Base-by-base conservation (phyloP, 352 stramenopile species). In the Globisporangium lucens region DNA sequence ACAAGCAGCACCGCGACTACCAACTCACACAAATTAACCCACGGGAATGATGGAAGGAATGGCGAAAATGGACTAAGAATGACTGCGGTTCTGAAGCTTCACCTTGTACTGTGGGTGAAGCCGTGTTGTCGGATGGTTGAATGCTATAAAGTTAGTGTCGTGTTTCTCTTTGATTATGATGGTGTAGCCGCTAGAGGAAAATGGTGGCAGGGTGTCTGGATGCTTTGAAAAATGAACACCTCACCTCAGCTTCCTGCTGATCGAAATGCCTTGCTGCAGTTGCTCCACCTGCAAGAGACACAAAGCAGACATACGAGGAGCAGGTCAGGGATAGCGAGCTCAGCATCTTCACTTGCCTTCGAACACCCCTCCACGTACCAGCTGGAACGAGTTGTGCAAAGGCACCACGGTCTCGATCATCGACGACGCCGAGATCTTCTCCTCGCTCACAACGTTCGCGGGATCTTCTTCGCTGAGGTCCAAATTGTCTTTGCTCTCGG, bases 361-460 rank as follows among this genome's bases (percentile, higher is more conserved):
- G 29, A n/a, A 22, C 2, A 22, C 12, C 17, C 9, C 35, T 29
- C 2, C 10, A 82, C 81, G 67, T 67, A 93, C 85, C 63, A 93
- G 67, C 72, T 89, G 71, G 49, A 82, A 70, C 30, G 85, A 90
- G 53, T 78, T 89, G 70, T 89, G 82, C 9, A 93, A 74, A 49
- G 85, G 82, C 20, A 93, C 67, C 30, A 93, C 82, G 4, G 85
- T 86, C 64, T 93, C 82, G 67, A 93, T 93, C 43, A 77, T 91
- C n/a, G 85, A 90, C 24, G 79, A 79, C 27, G 78, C 72, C 38
- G 77, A 89, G 43, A 90, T 76, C 53, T 89, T 90, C 59, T 82
- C 73, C 22, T 90, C 78, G 30, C 68, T 67, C 46, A 76, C 72
- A 15, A 76, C 67, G 29, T 67, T 67, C 13, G 75, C 74, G 7